phyloP scores from a whole-genome alignment of 768 basidiomycete species.

The Galerina sulciceps region DNA sequence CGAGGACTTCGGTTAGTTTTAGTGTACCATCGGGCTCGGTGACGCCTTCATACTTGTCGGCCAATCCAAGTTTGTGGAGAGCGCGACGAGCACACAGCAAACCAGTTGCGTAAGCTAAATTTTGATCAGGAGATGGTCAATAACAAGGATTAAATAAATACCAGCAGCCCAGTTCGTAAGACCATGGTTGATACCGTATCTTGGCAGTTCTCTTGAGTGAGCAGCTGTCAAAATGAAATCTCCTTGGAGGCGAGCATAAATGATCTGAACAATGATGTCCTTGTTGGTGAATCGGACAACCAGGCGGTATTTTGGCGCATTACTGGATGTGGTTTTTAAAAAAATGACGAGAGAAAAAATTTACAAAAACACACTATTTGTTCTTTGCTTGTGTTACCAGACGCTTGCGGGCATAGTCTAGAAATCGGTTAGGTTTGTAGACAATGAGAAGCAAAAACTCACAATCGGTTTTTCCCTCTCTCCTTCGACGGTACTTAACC shows the following conservation, averaged over 20 bases:
- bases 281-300: slow-evolving; percentile 99
- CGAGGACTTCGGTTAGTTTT: slow-evolving; percentile 80
- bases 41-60: slow-evolving; percentile 97
- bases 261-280: slow-evolving; percentile 92
- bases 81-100: slow-evolving; percentile 95
- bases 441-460: slow-evolving; percentile 3
- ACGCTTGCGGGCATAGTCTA: slow-evolving; percentile 98
- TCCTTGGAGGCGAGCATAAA: slow-evolving; percentile 97
- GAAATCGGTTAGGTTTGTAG: slow-evolving; percentile 12
- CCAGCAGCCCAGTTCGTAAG: slow-evolving; percentile 99
- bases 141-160: slow-evolving; percentile 32
- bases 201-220: slow-evolving; percentile 87
- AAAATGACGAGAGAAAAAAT: background rate
- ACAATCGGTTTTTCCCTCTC: slow-evolving; percentile 99
- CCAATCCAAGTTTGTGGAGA: slow-evolving; percentile 91
- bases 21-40: slow-evolving; percentile 89
- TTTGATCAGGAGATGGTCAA: slow-evolving; percentile 5
- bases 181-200: slow-evolving; percentile 97
- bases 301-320: slow-evolving; percentile 96
- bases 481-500: slow-evolving; percentile 96
- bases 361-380: slow-evolving; percentile 75
- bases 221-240: slow-evolving; percentile 93
- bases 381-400: slow-evolving; percentile 98
- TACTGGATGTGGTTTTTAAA: slow-evolving; percentile 52
- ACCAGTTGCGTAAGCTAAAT: slow-evolving; percentile 92